Evolutionary conservation across 192 early-diverging fungal species (phyloP), one percentile per base, ranked within the genome.

Genomic region (Coemansia furcata): DNA sequence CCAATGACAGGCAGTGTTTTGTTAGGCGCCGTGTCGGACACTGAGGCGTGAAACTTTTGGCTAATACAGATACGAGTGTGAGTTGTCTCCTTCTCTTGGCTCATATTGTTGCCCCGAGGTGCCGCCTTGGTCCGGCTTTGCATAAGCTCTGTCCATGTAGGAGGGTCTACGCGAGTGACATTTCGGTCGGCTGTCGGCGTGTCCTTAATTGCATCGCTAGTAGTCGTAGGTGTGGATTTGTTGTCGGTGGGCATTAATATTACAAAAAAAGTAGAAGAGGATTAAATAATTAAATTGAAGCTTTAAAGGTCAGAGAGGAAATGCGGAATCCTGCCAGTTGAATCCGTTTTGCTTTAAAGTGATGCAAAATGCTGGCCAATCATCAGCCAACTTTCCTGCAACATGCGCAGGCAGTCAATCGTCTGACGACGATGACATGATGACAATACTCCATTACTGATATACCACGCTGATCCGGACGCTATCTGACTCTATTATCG

Each of bases 91-190:
- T 15, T 21, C 14, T 19, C 54, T 4, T n/a, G 2, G 52, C 64
- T 38, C 11, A 11, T 32, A 17, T 49, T 59, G 6, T 7, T n/a
- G 33, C 52, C 23, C 10, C 32, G 21, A 12, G 15, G n/a, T 17
- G 19, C 23, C 21, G 29, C 65, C 54, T 65, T 42, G n/a, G 60
- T 70, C n/a, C 60, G 59, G n/a, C 68, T 67, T 11, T 49, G 63
- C 64, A 59, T 55, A 9, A 76, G 32, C 23, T 71, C 65, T 6
- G 54, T 54, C 74, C 69, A 71, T 14, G 69, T 71, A 1, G 69
- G 74, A 15, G 43, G 32, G 44, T 52, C 49, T 9, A 32, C 17
- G 15, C 54, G 54, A 33, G 30, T 17, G 6, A n/a, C 17, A 17
- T 17, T 57, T 32, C 23, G 32, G 23, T 35, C 17, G 4, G 15